A percentile compares a stretch with the other conserved stretches of the same genome.
phyloP scores from a whole-genome alignment of 108 stramenopile species.

The Halocafeteria seosinensis region DNA sequence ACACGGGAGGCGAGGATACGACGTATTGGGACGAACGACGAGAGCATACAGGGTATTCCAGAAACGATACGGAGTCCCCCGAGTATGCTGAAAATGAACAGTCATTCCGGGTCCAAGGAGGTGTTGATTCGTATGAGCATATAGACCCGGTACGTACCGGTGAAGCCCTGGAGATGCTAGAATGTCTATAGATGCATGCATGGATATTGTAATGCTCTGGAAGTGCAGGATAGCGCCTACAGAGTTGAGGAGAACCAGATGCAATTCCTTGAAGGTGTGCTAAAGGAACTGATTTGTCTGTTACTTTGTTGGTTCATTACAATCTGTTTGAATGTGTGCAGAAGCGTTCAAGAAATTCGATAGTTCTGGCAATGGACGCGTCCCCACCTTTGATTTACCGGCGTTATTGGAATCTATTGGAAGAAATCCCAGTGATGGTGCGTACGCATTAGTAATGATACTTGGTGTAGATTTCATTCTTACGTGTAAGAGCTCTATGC shows the following conservation, averaged over 20 bases:
- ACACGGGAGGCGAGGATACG: no score
- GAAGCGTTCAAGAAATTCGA: slow-evolving; percentile 24
- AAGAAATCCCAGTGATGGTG: slow-evolving; percentile 13
- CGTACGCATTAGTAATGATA: neutral
- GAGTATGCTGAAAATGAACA: no score
- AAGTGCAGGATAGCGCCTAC: no score
- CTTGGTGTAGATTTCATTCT: neutral
- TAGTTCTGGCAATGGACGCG: slow-evolving; percentile 19
- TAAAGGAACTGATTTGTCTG: neutral
- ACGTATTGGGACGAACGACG: no score
- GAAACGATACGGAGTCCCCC: no score
- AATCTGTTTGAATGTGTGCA: neutral
- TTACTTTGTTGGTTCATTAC: neutral
- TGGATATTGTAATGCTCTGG: no score
- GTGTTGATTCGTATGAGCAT: no score
- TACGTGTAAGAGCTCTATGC: neutral
- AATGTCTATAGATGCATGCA: no score
- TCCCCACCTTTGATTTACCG: slow-evolving; percentile 19
- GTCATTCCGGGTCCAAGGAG: no score
- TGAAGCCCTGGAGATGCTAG: no score
- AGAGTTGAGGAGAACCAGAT: neutral
- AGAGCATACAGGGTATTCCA: no score
- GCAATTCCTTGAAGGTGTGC: neutral
- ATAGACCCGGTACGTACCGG: no score
- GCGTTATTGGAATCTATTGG: slow-evolving; percentile 27